Conservation (phyloP, 1,284 basidiomycete species). For the Fomitiporia mediterranea region DNA sequence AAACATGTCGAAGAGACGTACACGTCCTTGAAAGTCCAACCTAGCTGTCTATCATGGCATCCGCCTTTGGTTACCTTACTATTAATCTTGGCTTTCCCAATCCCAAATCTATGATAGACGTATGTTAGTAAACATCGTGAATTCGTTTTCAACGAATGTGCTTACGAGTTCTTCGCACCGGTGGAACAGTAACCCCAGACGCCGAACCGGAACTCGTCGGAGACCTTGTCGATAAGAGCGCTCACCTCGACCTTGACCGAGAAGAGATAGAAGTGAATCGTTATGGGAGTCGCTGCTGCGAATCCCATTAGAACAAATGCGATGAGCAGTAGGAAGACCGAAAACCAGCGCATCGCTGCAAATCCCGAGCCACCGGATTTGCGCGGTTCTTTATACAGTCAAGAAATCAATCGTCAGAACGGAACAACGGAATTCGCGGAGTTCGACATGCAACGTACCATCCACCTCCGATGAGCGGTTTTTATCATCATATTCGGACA, state of each 20-base stretch:
- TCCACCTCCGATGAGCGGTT: no score
- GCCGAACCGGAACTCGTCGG: conserved; percentile 1
- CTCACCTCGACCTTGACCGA: conserved; percentile 7
- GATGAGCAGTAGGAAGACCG: conserved; percentile 8
- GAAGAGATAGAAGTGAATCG: conserved; percentile 6
- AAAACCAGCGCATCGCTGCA: neutral
- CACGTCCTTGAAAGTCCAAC: conserved; percentile 15
- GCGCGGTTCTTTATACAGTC: neutral
- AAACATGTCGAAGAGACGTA: neutral
- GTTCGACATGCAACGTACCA: no score
- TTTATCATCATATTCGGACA: conserved; percentile 5
- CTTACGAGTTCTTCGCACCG: conserved; percentile 12
- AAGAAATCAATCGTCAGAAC: no score
- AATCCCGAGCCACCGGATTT: neutral
- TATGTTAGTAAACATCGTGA: neutral
- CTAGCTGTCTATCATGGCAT: conserved; percentile 4
- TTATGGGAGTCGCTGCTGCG: conserved; percentile 9
- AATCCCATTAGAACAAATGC: conserved; percentile 9
- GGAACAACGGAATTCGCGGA: no score
- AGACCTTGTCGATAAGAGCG: conserved; percentile 6
- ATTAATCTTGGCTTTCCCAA: conserved; percentile 5
- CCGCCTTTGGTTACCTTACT: neutral
- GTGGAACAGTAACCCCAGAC: conserved; percentile 17
- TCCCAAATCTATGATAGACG: neutral
- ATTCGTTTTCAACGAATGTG: neutral